phyloP scores from a whole-genome alignment of 1,284 basidiomycete species.

The Apiotrichum veenhuisii region DNA sequence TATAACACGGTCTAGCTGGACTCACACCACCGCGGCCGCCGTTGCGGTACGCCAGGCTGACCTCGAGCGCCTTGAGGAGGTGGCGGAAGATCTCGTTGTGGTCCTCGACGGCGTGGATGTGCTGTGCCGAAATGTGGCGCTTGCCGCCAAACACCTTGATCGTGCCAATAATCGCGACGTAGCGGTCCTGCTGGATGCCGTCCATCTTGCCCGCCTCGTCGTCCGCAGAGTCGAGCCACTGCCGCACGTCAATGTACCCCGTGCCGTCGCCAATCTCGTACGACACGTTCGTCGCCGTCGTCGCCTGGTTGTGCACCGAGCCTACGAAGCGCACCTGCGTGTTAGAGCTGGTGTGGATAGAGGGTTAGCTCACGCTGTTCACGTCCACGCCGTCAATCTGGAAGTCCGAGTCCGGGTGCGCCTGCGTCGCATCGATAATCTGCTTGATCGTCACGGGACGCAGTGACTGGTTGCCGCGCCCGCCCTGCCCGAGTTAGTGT shows the following conservation, averaged over 20 bases:
- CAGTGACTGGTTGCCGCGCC: constrained; percentile 59
- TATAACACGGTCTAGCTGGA: not conserved
- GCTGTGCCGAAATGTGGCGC: constrained; percentile 71
- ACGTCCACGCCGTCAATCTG: constrained; percentile 74
- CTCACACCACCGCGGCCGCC: constrained; percentile 37
- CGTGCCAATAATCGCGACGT: constrained; percentile 83
- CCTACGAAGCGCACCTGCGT: constrained; percentile 65
- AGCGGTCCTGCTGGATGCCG: constrained; percentile 59
- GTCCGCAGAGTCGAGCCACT: constrained; percentile 74
- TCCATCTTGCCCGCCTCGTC: constrained; percentile 57
- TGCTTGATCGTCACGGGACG: constrained; percentile 84
- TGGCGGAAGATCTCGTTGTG: constrained; percentile 83
- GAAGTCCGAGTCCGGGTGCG: constrained; percentile 85
- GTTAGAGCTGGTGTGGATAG: not conserved
- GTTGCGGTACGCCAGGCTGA: constrained; percentile 51
- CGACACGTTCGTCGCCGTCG: constrained; percentile 74
- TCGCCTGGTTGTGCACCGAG: constrained; percentile 65
- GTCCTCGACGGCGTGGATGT: constrained; percentile 67
- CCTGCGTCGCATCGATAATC: constrained; percentile 69
- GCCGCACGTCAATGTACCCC: constrained; percentile 78
- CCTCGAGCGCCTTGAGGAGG: constrained; percentile 58
- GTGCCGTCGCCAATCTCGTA: constrained; percentile 87
- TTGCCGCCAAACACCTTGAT: constrained; percentile 82
- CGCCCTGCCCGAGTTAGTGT: constrained; percentile 11
- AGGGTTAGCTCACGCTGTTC: constrained; percentile 43